Base-by-base conservation (phyloP, 2,329 filamentous ascomycete genomes). In the Boeremia exigua region DNA sequence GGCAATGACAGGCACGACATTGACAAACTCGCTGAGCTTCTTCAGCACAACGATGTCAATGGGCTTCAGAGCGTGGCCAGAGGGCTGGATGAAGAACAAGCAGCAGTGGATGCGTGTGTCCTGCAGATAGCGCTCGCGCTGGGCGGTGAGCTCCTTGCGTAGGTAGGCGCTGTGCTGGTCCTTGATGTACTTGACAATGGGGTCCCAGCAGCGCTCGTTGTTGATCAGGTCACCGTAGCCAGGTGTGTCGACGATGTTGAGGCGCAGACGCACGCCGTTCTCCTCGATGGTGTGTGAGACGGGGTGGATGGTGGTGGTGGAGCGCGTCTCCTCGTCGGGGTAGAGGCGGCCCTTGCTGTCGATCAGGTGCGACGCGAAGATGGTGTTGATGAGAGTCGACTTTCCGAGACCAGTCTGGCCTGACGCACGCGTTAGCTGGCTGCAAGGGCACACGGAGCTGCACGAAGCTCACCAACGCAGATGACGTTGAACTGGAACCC, bases 161-260 rank as follows among this genome's bases (percentile, higher is more conserved):
- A 99, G 88, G 83, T 98, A 99, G 72, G 95, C 94, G 48, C 92
- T 97, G 85, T 99, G 95, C 84, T 99, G 95, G 81, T 99, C 95
- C 86, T 99, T 99, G 86, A 99, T 99, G 82, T 99, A 99, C 85
- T 99, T 99, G 85, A 99, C 94, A 78, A 99, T 99, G 62, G 95
- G 95, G 77, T 99, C 95, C 95, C 95, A 99, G 88, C 95, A 99
- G 85, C 95, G 90, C 82, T 99, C 95, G 80, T 99, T 99, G 87
- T 99, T 99, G 80, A 99, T 95, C 75, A 97, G 87, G 74, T 99
- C 95, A 75, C 95, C 95, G 74, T 99, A 99, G 64, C 95, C 95
- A 63, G 95, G 95, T 63, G 95, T 99, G 78, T 99, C 95, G 73
- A 99, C 95, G 74, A 99, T 99, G 86, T 98, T 99, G 74, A 99